phyloP scores from a whole-genome alignment of 2,329 filamentous ascomycete species.

The Arthrobotrys iridis region DNA sequence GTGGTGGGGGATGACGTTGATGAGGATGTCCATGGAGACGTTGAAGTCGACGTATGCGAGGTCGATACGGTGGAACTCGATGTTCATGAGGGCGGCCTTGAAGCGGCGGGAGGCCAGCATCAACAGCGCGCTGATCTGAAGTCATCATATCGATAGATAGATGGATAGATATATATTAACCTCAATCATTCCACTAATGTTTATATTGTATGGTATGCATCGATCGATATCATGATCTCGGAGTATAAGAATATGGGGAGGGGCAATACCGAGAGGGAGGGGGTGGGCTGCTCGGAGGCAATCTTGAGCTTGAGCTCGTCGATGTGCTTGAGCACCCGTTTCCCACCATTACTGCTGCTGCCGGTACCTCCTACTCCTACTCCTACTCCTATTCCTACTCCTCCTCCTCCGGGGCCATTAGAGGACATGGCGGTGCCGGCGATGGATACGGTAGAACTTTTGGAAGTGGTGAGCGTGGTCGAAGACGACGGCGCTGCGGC shows the following conservation, averaged over 20 bases:
- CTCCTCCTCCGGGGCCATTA: background rate
- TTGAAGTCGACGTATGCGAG: constrained; percentile 85
- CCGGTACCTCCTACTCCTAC: background rate
- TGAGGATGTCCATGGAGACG: constrained; percentile 79
- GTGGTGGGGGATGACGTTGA: constrained; percentile 79
- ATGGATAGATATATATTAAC: no score
- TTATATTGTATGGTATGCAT: no score
- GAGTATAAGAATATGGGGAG: background rate
- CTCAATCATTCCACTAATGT: no score
- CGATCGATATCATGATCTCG: no score
- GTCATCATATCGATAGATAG: background rate
- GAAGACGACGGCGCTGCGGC: constrained; percentile 33
- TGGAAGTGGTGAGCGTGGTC: background rate
- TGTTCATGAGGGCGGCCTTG: constrained; percentile 56
- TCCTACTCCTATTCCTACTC: no score
- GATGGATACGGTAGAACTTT: background rate
- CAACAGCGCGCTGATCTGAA: constrained; percentile 38
- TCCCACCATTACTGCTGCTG: no score
- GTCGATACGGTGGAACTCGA: constrained; percentile 74
- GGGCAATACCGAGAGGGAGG: constrained; percentile 25
- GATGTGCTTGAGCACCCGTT: constrained; percentile 33
- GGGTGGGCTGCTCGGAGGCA: constrained; percentile 19
- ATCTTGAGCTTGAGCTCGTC: constrained; percentile 47
- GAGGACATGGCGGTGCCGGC: background rate
- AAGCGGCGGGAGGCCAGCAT: constrained; percentile 24